Conservation (phyloP, 257 asterid species). For the Forsythia suspensa region DNA sequence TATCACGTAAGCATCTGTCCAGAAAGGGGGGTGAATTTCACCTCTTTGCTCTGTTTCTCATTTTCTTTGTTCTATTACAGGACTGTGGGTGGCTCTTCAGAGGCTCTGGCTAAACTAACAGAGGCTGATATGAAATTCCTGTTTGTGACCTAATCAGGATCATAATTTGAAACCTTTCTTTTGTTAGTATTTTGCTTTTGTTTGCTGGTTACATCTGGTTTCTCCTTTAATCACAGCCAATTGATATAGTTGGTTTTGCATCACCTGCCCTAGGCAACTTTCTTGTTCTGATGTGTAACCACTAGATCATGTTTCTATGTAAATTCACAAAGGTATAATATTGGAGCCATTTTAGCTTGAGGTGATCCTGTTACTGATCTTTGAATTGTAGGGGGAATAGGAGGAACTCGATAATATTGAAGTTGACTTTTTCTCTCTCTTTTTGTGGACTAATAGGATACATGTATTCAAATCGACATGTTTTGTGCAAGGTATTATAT, state of each 20-base stretch:
- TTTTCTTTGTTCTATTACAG: slow-evolving; percentile 38
- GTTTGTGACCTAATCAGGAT: slow-evolving; percentile 49
- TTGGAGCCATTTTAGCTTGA: not conserved
- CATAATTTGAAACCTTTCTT: not conserved
- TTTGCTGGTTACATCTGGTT: not conserved
- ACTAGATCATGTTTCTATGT: not conserved
- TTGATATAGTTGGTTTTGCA: not conserved
- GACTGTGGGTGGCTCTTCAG: slow-evolving; percentile 86
- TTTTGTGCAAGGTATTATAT: too few species aligned
- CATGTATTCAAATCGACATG: too few species aligned
- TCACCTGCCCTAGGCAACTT: not conserved
- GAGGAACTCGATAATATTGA: too few species aligned
- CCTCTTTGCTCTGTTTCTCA: not conserved
- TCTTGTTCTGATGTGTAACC: not conserved
- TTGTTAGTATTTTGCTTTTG: not conserved
- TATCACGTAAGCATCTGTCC: not conserved
- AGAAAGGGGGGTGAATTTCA: not conserved
- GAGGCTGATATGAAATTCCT: slow-evolving; percentile 86
- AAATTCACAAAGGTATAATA: not conserved
- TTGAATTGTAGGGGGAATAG: not conserved
- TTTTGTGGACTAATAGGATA: too few species aligned
- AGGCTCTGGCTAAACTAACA: slow-evolving; percentile 76
- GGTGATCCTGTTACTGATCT: not conserved
- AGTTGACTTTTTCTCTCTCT: too few species aligned
- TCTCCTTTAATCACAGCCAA: not conserved